phyloP scores from a whole-genome alignment of 352 stramenopile species.

The Phytophthora vignae region DNA sequence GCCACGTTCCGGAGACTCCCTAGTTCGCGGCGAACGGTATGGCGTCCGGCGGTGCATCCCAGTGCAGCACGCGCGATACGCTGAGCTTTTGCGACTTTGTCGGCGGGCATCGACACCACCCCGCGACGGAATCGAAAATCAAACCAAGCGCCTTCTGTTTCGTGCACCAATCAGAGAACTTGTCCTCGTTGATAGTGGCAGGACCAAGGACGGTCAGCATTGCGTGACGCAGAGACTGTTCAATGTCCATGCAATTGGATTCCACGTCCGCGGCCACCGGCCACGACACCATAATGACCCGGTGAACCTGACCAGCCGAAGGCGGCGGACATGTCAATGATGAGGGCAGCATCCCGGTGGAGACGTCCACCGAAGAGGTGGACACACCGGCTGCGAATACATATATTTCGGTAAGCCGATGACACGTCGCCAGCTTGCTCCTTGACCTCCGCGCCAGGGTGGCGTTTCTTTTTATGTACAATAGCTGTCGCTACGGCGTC shows the following conservation, averaged over 20 bases:
- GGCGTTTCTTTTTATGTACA: not conserved
- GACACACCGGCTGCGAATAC: constrained; percentile 14
- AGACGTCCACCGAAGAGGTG: constrained; percentile 18
- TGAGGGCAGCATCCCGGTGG: constrained; percentile 5
- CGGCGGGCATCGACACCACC: not conserved
- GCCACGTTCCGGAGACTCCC: constrained; percentile 28
- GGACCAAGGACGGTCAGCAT: constrained; percentile 13
- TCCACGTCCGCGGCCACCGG: constrained; percentile 1
- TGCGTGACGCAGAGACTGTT: constrained; percentile 15
- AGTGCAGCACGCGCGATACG: not conserved
- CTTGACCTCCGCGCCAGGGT: not conserved
- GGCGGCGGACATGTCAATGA: constrained; percentile 19
- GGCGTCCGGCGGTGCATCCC: not conserved
- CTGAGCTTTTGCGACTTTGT: constrained; percentile 6
- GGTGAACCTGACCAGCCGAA: constrained; percentile 34
- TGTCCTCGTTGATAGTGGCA: constrained; percentile 29
- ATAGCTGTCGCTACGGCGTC: constrained; percentile 15
- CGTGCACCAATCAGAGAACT: constrained; percentile 18
- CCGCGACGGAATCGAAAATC: constrained; percentile 12
- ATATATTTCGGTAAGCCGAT: constrained; percentile 16
- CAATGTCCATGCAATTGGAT: constrained; percentile 1
- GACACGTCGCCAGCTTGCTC: constrained; percentile 20
- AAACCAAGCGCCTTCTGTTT: constrained; percentile 20
- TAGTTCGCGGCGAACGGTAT: constrained; percentile 18
- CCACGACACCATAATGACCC: constrained; percentile 16